These are phyloP conservation scores for Pseudocercospora vitis DNA, from an alignment of 2,329 filamentous ascomycete species.

Conservation along the genomic window DNA sequence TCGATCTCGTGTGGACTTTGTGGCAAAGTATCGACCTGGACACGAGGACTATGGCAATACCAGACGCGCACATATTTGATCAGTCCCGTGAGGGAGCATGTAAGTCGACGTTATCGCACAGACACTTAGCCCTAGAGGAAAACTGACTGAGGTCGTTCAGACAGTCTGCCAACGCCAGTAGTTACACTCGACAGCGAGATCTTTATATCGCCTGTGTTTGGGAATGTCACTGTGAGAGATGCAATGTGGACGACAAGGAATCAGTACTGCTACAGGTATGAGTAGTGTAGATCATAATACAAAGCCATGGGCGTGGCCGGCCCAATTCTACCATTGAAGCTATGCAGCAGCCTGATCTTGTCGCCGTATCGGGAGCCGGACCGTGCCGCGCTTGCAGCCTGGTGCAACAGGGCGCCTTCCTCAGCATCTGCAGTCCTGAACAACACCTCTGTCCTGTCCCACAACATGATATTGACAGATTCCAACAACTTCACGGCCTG, in stretches of 20 bases:
- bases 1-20: conserved; percentile 49
- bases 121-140: background rate
- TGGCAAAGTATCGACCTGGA: conserved; percentile 48
- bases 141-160: background rate
- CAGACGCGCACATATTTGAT: conserved; percentile 13
- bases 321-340: no score
- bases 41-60: conserved; percentile 11
- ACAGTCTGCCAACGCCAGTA: conserved; percentile 6
- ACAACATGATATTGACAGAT: no score
- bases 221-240: conserved; percentile 14
- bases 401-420: no score
- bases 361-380: no score
- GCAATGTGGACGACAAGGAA: conserved; percentile 20
- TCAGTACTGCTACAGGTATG: conserved; percentile 21
- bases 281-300: no score
- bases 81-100: conserved; percentile 8
- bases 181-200: conserved; percentile 15
- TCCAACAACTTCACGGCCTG: no score
- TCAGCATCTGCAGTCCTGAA: no score
- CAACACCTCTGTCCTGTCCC: no score
- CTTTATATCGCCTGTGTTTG: conserved; percentile 14
- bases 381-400: no score
- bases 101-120: background rate
- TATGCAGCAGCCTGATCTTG: no score
- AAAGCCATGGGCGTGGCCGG: no score